Evolutionary conservation across 805 yeast genomes (phyloP).

Genomic region (Vanderwaltozyma polyspora): DNA sequence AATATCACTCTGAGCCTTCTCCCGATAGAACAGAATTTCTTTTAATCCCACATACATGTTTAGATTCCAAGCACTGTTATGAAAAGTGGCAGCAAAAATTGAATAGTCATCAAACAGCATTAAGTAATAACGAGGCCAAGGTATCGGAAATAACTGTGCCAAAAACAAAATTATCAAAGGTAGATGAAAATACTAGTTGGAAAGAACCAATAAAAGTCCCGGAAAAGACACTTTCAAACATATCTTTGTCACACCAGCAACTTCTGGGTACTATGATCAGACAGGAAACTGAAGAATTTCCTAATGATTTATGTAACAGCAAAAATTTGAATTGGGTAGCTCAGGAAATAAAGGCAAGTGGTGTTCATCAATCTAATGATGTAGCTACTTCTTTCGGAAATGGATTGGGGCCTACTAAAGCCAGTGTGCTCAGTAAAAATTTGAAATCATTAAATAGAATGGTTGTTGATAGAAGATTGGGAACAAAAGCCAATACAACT

Average conservation of each 20-base stretch:
- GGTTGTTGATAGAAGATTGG: constrained; percentile 24
- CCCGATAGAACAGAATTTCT: constrained; percentile 5
- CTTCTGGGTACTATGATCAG: constrained; percentile 8
- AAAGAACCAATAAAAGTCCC: constrained; percentile 10
- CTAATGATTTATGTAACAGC: constrained; percentile 20
- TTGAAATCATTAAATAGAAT: constrained; percentile 20
- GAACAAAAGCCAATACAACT: constrained; percentile 1
- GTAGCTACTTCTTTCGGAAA: constrained; percentile 27
- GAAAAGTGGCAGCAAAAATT: constrained; percentile 9
- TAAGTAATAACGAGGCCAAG: background rate
- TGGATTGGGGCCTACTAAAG: constrained; percentile 26
- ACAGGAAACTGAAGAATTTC: constrained; percentile 26
- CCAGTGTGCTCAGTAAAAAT: constrained; percentile 25
- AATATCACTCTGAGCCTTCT: constrained; percentile 18
- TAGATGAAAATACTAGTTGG: constrained; percentile 31
- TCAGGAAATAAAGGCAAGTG: constrained; percentile 29
- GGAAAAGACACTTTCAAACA: constrained; percentile 5
- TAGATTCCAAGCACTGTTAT: constrained; percentile 14
- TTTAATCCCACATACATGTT: constrained; percentile 16
- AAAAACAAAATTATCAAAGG: background rate
- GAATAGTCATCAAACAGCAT: background rate
- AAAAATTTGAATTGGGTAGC: constrained; percentile 18
- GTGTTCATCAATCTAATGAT: constrained; percentile 28
- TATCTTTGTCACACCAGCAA: constrained; percentile 4
- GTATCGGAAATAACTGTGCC: background rate